Conservation (phyloP, 2,329 filamentous ascomycete genomes). For the Epichloe typhina region DNA sequence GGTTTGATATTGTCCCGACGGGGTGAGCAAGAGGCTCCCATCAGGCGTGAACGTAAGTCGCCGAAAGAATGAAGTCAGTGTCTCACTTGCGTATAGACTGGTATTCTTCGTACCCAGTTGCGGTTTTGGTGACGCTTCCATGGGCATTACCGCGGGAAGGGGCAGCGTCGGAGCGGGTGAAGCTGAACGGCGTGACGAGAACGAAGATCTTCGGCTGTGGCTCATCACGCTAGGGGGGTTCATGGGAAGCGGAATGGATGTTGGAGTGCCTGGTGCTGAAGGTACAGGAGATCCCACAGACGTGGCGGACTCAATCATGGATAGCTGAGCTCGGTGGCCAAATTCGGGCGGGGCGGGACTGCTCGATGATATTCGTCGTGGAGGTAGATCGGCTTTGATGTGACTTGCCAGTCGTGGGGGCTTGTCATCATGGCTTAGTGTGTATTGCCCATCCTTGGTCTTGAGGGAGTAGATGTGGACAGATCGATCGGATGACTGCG, state of each 20-base stretch:
- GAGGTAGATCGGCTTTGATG: constrained; percentile 76
- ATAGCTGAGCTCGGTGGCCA: constrained; percentile 50
- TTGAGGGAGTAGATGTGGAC: constrained; percentile 95
- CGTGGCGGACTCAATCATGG: constrained; percentile 35
- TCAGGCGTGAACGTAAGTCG: constrained; percentile 90
- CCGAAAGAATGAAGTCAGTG: constrained; percentile 91
- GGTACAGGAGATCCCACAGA: constrained; percentile 70
- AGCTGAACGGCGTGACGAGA: constrained; percentile 74
- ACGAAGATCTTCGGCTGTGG: constrained; percentile 88
- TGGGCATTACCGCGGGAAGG: constrained; percentile 86
- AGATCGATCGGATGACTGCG: constrained; percentile 93
- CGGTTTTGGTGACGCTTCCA: constrained; percentile 78
- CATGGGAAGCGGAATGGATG: constrained; percentile 82
- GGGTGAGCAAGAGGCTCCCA: constrained; percentile 84
- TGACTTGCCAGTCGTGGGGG: constrained; percentile 75
- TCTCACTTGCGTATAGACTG: constrained; percentile 91
- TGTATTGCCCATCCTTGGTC: constrained; percentile 93
- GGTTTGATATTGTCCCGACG: constrained; percentile 87
- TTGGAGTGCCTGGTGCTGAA: constrained; percentile 87
- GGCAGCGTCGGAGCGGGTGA: constrained; percentile 91
- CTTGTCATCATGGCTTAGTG: constrained; percentile 51
- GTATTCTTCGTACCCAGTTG: constrained; percentile 65
- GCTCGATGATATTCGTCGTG: constrained; percentile 75
- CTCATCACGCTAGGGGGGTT: constrained; percentile 83
- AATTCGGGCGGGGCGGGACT: constrained; percentile 86